A percentile compares a stretch with the other conserved stretches of the same genome.
Conservation (phyloP, 805 yeast genomes). For the Wickerhamiella alocasiicola region DNA sequence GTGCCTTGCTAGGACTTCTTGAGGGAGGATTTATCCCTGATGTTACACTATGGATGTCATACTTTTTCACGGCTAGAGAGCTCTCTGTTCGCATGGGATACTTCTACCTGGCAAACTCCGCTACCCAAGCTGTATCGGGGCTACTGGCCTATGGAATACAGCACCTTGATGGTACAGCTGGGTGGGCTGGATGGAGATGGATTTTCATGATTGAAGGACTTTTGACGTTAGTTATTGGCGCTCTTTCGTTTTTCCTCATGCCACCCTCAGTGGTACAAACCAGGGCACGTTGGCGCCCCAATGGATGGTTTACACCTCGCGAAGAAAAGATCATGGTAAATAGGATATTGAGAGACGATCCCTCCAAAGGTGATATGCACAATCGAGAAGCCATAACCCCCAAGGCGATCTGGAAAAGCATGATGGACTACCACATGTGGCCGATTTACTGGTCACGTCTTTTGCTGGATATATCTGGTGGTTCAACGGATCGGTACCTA, state of each 20-base stretch:
- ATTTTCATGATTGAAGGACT: conserved; percentile 52
- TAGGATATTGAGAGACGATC: conserved; percentile 50
- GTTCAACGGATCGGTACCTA: conserved; percentile 34
- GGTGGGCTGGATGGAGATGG: conserved; percentile 52
- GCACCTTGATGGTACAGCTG: conserved; percentile 34
- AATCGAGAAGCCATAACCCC: conserved; percentile 41
- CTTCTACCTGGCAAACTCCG: conserved; percentile 46
- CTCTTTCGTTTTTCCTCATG: conserved; percentile 37
- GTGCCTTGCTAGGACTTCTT: conserved; percentile 43
- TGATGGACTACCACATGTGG: conserved; percentile 42
- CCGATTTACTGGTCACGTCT: conserved; percentile 41
- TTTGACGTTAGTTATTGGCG: conserved; percentile 43
- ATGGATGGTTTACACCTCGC: conserved; percentile 42
- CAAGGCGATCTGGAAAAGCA: conserved; percentile 31
- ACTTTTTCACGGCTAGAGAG: conserved; percentile 50
- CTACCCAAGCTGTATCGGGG: conserved; percentile 36
- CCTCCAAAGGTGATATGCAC: conserved; percentile 51
- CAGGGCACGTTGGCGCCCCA: conserved; percentile 36
- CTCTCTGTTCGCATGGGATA: conserved; percentile 45
- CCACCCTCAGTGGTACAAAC: conserved; percentile 46
- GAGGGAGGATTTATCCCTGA: conserved; percentile 67
- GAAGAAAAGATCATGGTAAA: conserved; percentile 50
- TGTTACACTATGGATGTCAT: conserved; percentile 48
- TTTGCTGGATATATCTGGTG: conserved; percentile 30
- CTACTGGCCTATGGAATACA: conserved; percentile 44